phyloP scores from a whole-genome alignment of 306 rosid species.

The Cucurbita moschata region DNA sequence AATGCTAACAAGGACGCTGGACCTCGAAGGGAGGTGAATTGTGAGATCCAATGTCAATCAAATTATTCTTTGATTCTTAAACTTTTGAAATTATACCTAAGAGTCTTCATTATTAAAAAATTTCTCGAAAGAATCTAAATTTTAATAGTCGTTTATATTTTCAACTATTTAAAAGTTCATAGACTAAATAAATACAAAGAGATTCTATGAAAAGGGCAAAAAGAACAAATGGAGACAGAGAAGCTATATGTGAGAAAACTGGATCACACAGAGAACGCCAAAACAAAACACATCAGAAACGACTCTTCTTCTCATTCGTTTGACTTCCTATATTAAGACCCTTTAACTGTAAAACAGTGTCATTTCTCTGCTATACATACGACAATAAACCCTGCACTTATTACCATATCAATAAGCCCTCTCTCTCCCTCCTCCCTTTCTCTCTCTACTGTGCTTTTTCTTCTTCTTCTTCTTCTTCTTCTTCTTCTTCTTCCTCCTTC shows the following conservation, averaged over 20 bases:
- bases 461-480: background rate
- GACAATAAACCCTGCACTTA: conserved; percentile 13
- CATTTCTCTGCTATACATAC: conserved; percentile 25
- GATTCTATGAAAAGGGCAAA: background rate
- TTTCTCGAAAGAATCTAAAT: too few relatives aligned
- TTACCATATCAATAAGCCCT: conserved; percentile 17
- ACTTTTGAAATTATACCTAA: too few relatives aligned
- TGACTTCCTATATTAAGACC: conserved; percentile 51
- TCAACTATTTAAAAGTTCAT: too few relatives aligned
- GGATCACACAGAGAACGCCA: background rate
- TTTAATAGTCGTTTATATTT: too few relatives aligned
- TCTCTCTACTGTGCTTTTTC: background rate
- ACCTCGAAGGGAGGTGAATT: too few relatives aligned
- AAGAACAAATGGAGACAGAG: background rate
- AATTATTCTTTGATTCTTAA: too few relatives aligned
- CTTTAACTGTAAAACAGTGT: conserved; percentile 54
- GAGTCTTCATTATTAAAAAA: too few relatives aligned
- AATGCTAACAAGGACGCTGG: too few relatives aligned
- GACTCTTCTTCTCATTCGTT: conserved; percentile 25
- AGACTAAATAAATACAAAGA: too few relatives aligned
- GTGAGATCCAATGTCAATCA: too few relatives aligned
- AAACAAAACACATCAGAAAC: background rate
- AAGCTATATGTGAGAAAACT: background rate
- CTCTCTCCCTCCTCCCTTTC: conserved; percentile 7
- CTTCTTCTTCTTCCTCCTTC: background rate